Evolutionary conservation across 495 filamentous ascomycete genomes (phyloP).

Genomic region (Podospora anserina): DNA sequence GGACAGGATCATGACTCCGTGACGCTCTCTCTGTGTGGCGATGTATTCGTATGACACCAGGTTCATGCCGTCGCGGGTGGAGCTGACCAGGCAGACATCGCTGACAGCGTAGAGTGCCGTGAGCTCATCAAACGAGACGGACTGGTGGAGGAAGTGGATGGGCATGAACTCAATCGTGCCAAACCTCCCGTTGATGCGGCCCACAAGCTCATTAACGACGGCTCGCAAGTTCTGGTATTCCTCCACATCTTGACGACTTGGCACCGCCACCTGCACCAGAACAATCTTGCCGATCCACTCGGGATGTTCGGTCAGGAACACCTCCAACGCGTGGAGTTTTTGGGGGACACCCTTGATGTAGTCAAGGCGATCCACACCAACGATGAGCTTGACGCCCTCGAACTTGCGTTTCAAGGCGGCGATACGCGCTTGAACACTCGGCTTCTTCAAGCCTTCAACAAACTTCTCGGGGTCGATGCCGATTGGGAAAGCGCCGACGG

Average conservation of each 20-base stretch:
- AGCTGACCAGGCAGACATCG: conserved; percentile 85
- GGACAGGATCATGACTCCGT: conserved; percentile 87
- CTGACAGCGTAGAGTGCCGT: conserved; percentile 86
- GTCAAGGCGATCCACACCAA: conserved; percentile 89
- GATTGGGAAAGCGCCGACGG: conserved; percentile 82
- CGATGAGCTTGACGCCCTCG: conserved; percentile 81
- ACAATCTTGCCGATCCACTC: conserved; percentile 90
- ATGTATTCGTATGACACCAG: conserved; percentile 96
- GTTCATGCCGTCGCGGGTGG: conserved; percentile 96
- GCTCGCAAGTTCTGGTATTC: conserved; percentile 91
- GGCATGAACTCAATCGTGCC: conserved; percentile 91
- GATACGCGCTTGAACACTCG: conserved; percentile 75
- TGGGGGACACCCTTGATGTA: conserved; percentile 97
- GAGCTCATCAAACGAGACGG: conserved; percentile 83
- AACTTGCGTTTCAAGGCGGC: conserved; percentile 73
- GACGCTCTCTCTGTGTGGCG: conserved; percentile 75
- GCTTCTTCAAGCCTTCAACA: conserved; percentile 76
- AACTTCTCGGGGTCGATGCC: conserved; percentile 97
- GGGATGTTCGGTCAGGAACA: conserved; percentile 86
- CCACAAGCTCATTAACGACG: conserved; percentile 86
- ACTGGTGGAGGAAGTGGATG: conserved; percentile 92
- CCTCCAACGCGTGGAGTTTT: conserved; percentile 86
- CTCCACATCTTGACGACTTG: conserved; percentile 87
- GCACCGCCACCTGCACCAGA: conserved; percentile 89
- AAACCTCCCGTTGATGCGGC: conserved; percentile 89